A percentile compares a stretch with the other conserved stretches of the same genome.
Evolutionary conservation across 768 basidiomycete species (phyloP).

Genomic region (Collybia sordida): DNA sequence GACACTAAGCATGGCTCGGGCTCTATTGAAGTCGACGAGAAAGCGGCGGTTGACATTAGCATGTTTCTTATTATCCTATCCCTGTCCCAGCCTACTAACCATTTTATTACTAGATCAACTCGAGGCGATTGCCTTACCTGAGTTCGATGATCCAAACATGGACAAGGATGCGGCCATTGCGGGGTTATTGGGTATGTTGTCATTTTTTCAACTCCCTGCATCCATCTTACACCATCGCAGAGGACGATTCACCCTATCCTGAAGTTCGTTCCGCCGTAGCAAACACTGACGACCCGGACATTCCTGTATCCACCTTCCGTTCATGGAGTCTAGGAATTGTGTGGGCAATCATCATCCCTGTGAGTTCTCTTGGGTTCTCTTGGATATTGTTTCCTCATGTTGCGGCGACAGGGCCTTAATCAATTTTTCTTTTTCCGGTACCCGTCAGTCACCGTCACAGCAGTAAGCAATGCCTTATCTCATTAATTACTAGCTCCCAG

Average conservation of each 20-base stretch:
- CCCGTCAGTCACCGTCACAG: slow-evolving; percentile 61
- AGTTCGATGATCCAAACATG: slow-evolving; percentile 57
- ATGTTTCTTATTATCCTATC: neutral
- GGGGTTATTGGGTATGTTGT: slow-evolving; percentile 38
- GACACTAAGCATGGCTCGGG: slow-evolving; percentile 25
- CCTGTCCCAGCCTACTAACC: neutral
- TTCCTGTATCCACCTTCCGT: slow-evolving; percentile 63
- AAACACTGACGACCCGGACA: slow-evolving; percentile 66
- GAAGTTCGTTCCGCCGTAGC: slow-evolving; percentile 71
- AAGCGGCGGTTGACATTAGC: slow-evolving; percentile 28
- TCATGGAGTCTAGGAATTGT: slow-evolving; percentile 72
- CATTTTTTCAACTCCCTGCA: neutral
- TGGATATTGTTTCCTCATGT: neutral
- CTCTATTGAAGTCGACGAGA: slow-evolving; percentile 22
- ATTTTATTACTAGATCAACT: slow-evolving; percentile 19
- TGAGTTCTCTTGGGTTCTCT: slow-evolving; percentile 15
- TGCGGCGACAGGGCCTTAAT: slow-evolving; percentile 47
- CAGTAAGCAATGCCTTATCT: slow-evolving; percentile 35
- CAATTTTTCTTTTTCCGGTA: slow-evolving; percentile 81
- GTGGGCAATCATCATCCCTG: slow-evolving; percentile 64
- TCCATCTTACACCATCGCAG: slow-evolving; percentile 20
- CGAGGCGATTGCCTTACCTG: slow-evolving; percentile 29
- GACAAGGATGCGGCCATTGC: slow-evolving; percentile 44
- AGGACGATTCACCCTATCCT: slow-evolving; percentile 73
- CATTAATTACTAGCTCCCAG: no score